Conservation (phyloP, 2,329 filamentous ascomycete species). For the Aspergillus calidoustus region DNA sequence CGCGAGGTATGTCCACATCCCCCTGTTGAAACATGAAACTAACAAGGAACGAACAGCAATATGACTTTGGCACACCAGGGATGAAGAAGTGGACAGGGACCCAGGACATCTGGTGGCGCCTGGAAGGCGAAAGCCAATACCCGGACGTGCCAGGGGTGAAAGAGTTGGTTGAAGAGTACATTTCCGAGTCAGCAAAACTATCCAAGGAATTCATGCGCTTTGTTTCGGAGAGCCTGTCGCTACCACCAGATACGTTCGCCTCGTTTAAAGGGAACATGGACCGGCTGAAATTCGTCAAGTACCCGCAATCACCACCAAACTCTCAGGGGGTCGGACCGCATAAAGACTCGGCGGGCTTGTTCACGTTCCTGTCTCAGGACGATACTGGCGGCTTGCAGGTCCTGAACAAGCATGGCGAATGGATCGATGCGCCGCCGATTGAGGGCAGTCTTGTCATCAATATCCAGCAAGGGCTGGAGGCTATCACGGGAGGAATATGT, state of each 20-base stretch:
- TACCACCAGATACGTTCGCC: constrained; percentile 54
- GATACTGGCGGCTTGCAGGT: constrained; percentile 52
- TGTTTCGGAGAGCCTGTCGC: constrained; percentile 60
- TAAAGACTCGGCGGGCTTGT: constrained; percentile 58
- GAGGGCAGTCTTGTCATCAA: constrained; percentile 53
- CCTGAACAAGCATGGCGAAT: constrained; percentile 50
- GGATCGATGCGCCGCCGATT: constrained; percentile 51
- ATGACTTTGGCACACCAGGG: constrained; percentile 40
- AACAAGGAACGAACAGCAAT: constrained; percentile 46
- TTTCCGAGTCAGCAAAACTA: constrained; percentile 52
- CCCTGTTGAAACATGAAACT: not conserved
- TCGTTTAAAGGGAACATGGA: constrained; percentile 56
- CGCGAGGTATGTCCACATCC: constrained; percentile 31
- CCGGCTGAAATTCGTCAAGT: constrained; percentile 61
- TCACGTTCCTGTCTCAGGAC: constrained; percentile 49
- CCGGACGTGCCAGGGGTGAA: constrained; percentile 30
- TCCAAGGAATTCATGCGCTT: constrained; percentile 58
- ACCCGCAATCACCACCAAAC: constrained; percentile 46
- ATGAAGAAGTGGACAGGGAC: constrained; percentile 38
- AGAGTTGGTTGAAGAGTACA: constrained; percentile 54
- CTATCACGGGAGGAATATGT: constrained; percentile 60
- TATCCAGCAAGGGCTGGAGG: constrained; percentile 60
- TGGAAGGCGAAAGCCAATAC: constrained; percentile 39
- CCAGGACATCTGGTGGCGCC: constrained; percentile 51
- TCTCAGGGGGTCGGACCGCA: constrained; percentile 63